Conservation (phyloP, 371 early-diverging fungal species). For the Encephalitozoon cuniculi region DNA sequence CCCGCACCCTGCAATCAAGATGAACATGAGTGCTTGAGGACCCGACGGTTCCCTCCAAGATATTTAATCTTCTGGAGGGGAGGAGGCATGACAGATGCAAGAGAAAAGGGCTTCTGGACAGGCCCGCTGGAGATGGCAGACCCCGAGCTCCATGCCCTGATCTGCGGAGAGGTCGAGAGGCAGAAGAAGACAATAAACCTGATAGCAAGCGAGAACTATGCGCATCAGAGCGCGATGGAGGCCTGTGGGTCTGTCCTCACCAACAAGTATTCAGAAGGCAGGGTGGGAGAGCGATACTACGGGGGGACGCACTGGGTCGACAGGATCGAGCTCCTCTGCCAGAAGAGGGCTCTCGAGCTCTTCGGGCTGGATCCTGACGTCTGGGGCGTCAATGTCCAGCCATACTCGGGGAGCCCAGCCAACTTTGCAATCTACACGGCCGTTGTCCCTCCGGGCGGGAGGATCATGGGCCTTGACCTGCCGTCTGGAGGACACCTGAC, state of each 20-base stretch:
- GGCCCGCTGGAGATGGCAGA: constrained; percentile 62
- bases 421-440: constrained; percentile 92
- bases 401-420: constrained; percentile 84
- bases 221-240: constrained; percentile 84
- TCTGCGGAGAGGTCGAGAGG: constrained; percentile 84
- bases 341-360: constrained; percentile 75
- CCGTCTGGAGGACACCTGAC: constrained; percentile 97
- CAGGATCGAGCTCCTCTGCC: constrained; percentile 77
- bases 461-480: constrained; percentile 92
- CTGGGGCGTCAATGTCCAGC: constrained; percentile 97
- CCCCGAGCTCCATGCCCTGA: constrained; percentile 80
- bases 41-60: background rate
- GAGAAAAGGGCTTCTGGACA: background rate
- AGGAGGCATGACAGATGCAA: background rate
- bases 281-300: constrained; percentile 73
- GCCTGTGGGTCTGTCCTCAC: constrained; percentile 90
- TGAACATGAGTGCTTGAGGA: constrained; percentile 77
- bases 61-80: background rate
- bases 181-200: constrained; percentile 81
- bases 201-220: constrained; percentile 95
- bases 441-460: constrained; percentile 86
- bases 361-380: constrained; percentile 73
- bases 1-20: constrained; percentile 77
- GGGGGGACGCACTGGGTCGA: constrained; percentile 97
- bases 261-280: constrained; percentile 98